Evolutionary conservation across 2,329 filamentous ascomycete species (phyloP), one percentile per base, ranked within the genome.

Genomic region (Verticillium tricorpus): DNA sequence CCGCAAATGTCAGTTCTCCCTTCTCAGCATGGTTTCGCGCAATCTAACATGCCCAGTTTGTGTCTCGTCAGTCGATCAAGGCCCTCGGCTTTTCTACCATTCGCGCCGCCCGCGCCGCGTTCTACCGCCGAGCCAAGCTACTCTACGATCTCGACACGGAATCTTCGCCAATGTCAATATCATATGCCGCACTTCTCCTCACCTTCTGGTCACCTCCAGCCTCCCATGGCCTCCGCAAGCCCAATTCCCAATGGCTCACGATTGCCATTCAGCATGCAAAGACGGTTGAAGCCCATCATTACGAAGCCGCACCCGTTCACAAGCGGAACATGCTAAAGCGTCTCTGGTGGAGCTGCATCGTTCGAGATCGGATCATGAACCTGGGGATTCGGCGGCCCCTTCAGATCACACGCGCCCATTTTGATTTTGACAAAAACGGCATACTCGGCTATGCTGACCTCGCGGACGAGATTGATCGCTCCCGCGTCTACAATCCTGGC

Each of bases 341-440:
- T 2, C 69, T 85, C 8, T 84, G 82, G 82, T 85, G 82, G 82
- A 82, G 80, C 62, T 83, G 82, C 62, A 73, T 85, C 50, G 73
- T 84, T 5, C 78, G 82, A 12, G 82, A 84, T 67, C 76, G 81
- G 45, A 79, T 81, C 19, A 65, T 85, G 31, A 75, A 77, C 4
- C 72, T 85, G 9, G 78, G 81, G 4, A 75, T 84, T 63, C 76
- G 82, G n/a, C 76, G 81, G 12, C 76, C 76, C 50, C 74, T 82
- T n/a, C 81, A 83, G 63, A 77, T 84, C 60, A 79, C 80, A 0
- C 75, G 77, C 3, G 72, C 72, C 0, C 77, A 80, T 62, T 81
- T 83, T 63, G 76, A 82, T 63, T 74, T 80, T 55, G 74, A 76
- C 45, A 65, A 71, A 0, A 75, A 72, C 60, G 68, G 66, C 25